Conservation (phyloP, 75 land plant species). For the Sequoia sempervirens region DNA sequence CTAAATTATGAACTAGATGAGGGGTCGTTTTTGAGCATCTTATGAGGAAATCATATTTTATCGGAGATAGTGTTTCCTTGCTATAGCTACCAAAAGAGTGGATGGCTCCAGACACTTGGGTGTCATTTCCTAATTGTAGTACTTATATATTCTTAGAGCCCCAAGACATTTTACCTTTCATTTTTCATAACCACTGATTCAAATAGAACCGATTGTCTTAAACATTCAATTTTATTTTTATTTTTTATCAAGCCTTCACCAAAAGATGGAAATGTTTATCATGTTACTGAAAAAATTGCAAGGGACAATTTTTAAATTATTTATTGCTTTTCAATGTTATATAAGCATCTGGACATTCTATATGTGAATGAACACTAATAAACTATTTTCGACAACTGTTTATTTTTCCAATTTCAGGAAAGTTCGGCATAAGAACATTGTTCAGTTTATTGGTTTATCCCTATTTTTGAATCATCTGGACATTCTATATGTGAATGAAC, state of each 20-base stretch:
- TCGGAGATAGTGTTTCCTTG: not conserved
- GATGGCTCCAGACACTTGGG: not conserved
- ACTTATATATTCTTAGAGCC: not conserved
- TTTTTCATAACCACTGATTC: not conserved
- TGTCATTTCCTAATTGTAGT: not conserved
- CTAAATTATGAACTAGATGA: not conserved
- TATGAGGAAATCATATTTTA: not conserved
- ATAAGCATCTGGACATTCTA: not conserved
- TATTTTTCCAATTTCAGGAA: slow-evolving; percentile 56
- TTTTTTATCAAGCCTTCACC: not conserved
- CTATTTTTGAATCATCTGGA: not conserved
- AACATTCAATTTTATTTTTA: not conserved
- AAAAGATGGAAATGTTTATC: not conserved
- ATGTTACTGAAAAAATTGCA: not conserved
- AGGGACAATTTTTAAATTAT: not conserved
- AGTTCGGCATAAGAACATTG: slow-evolving; percentile 95
- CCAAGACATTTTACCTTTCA: not conserved
- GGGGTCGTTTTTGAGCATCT: not conserved
- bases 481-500: not conserved
- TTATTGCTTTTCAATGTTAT: not conserved
- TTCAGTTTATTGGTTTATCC: slow-evolving; percentile 90
- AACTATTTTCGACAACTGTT: not conserved
- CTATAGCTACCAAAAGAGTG: not conserved
- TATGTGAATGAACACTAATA: not conserved
- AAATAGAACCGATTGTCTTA: not conserved